Evolutionary conservation across 345 rosid species (phyloP).

Genomic region (Syzygium aqueum): DNA sequence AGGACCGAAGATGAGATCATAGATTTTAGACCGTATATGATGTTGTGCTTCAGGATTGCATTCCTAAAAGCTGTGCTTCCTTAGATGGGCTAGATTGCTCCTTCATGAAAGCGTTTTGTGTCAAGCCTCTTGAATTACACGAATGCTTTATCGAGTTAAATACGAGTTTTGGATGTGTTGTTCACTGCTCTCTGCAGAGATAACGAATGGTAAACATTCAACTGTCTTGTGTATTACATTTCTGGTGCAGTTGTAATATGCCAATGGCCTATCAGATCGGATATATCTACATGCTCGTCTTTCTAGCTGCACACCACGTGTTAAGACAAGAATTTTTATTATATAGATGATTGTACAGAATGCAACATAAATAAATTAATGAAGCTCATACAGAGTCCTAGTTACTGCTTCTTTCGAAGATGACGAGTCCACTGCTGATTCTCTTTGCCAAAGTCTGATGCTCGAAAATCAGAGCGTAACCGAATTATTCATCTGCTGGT

Average conservation of each 20-base stretch:
- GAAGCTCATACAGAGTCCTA: background rate
- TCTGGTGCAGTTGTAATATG: background rate
- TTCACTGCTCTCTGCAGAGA: background rate
- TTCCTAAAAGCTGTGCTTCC: background rate
- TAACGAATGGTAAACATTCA: background rate
- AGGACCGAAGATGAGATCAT: background rate
- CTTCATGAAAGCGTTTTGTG: background rate
- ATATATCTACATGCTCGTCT: background rate
- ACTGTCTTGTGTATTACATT: background rate
- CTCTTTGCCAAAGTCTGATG: background rate
- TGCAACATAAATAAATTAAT: background rate
- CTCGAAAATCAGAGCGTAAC: background rate
- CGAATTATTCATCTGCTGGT: background rate
- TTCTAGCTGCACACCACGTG: background rate
- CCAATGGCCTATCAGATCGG: background rate
- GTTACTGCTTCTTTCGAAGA: background rate
- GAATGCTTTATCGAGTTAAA: background rate
- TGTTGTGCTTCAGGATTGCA: background rate
- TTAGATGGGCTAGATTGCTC: background rate
- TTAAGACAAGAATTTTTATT: background rate
- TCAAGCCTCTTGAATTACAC: background rate
- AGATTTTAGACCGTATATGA: background rate
- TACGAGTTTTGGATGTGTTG: background rate
- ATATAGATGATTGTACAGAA: background rate
- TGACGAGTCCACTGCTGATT: background rate